Conservation (phyloP, 2,329 filamentous ascomycete genomes). For the Verticillium dahliae region DNA sequence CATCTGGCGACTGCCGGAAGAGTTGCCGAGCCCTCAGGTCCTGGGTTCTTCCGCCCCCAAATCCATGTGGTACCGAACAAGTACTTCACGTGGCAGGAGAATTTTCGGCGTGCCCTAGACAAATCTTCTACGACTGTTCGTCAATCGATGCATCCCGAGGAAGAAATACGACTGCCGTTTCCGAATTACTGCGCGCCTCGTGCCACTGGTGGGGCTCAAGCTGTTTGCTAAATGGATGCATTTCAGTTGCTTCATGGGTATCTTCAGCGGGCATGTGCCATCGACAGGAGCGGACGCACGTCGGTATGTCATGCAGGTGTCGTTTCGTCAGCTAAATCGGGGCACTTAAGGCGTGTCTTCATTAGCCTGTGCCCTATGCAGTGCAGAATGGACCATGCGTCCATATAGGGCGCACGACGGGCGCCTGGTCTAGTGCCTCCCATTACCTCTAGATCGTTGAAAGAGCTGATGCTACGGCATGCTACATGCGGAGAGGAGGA, state of each 20-base stretch:
- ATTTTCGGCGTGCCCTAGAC: not conserved
- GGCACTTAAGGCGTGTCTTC: not conserved
- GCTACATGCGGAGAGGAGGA: not conserved
- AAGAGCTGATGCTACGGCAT: not conserved
- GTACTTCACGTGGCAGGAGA: not conserved
- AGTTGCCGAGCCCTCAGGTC: slow-evolving; percentile 11
- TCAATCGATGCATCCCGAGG: no score
- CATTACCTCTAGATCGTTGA: not conserved
- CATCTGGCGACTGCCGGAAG: slow-evolving; percentile 12
- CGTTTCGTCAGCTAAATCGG: slow-evolving; percentile 1
- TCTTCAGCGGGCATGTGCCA: not conserved
- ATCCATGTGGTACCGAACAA: slow-evolving; percentile 3
- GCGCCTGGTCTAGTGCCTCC: not conserved
- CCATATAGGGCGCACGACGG: not conserved
- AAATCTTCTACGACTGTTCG: not conserved
- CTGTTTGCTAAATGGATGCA: not conserved
- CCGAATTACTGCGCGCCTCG: not conserved
- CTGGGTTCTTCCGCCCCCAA: slow-evolving; percentile 3
- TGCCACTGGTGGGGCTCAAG: not conserved
- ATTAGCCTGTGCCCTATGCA: not conserved
- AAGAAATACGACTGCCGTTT: not conserved
- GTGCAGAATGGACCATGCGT: not conserved
- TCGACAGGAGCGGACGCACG: slow-evolving; percentile 8
- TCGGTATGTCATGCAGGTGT: slow-evolving; percentile 9
- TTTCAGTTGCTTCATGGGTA: not conserved